Base-by-base conservation (phyloP, 2,329 filamentous ascomycete genomes). In the Colletotrichum sp. region DNA sequence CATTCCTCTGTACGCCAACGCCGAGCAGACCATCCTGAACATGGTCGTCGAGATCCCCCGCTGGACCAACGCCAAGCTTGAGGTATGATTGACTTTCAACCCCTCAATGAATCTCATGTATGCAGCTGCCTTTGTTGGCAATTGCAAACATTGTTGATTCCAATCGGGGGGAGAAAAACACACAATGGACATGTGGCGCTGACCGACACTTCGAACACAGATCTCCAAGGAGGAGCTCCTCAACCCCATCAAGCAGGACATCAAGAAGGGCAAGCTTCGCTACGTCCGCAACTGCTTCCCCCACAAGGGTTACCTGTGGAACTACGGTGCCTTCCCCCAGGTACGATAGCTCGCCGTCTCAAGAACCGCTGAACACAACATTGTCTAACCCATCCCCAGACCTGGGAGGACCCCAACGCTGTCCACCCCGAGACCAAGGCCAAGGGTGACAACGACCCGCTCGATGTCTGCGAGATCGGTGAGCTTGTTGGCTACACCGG, bases 231-330 rank as follows among this genome's bases (percentile, higher is more conserved):
- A 99, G 85, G 97, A 99, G 88, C 92, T 95, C 84, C 94, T 99
- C 86, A 99, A 98, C 92, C 96, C 96, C 86, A 98, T 98, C 91
- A 98, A 98, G 94, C 97, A 99, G 91, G 97, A 99, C 87, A 92
- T 93, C 88, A 99, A 99, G 95, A 99, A 99, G 92, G 97, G 96
- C 92, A 99, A 98, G 93, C 96, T 99, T 83, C 95, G 97, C 85
- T 99, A 94, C 87, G 97, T 99, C 86, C 96, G 97, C 90, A 99
- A 99, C 94, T 99, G 97, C 94, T 99, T 99, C 93, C 97, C 97
- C 83, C 97, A 99, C 94, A 99, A 99, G 93, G 97, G 97, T 81
- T 99, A 99, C 89, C 95, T 99, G 83, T 99, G 97, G 97, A 99
- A 99, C 93, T 99, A 99, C 89, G 97, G 97, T 90, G 96, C 96